Evolutionary conservation across 2,329 filamentous ascomycete species (phyloP), one percentile per base, ranked within the genome.

Genomic region (Ramichloridium luteum): DNA sequence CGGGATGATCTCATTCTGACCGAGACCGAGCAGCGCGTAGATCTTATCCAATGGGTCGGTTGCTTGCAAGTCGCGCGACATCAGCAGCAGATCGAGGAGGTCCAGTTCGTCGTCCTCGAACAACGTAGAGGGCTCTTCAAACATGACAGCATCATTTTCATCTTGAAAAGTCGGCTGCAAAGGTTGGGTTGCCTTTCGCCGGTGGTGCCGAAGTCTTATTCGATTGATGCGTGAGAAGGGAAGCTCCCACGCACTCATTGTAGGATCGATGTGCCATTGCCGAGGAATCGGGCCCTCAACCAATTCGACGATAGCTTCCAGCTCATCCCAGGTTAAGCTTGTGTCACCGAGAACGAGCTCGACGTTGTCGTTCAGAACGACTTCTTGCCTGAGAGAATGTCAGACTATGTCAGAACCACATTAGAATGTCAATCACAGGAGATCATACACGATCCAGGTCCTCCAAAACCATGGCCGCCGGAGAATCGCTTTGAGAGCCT

Each of bases 151-250:
- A 13, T 41, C 14, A 8, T 25, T 14, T 13, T 35, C 17, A 2
- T 13, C 18, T 9, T 25, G 8, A 2, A 26, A 8, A 8, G 8
- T n/a, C 8, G n/a, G n/a, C n/a, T 8, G 8, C 8, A 23, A 8
- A 8, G 20, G 20, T n/a, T 8, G 20, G n/a, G 20, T n/a, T 8
- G n/a, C 8, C 20, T 23, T 23, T 27, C 27, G 31, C 13, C 32
- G 22, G 22, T 38, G 43, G 35, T 51, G 48, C 13, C 48, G 40
- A 26, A 40, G 25, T 27, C 48, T 30, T 28, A 51, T 50, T 13
- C 45, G 42, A 31, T 51, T 50, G 18, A 51, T 51, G 3, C 46
- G 37, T 3, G 49, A 46, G 31, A 53, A 50, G 5, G 49, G 49
- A 2, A 50, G 38, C 28, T 47, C 46, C 12, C 43, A 44, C 8